Percentiles rank a stretch among this genome's conserved stretches.
phyloP scores from a whole-genome alignment of 352 stramenopile species.

The Phytophthora aleatoria region DNA sequence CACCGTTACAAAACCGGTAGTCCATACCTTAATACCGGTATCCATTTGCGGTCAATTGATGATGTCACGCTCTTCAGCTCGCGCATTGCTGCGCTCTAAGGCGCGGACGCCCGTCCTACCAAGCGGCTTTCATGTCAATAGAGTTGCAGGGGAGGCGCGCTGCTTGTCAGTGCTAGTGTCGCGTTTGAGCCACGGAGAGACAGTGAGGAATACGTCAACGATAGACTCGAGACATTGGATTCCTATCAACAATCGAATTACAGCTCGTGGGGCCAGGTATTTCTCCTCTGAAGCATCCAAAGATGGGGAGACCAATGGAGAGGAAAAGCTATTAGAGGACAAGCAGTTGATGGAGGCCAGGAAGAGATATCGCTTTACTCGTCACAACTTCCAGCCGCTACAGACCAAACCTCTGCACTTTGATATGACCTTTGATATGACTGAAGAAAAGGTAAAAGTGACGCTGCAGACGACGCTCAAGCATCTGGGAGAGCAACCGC shows the following conservation, averaged over 20 bases:
- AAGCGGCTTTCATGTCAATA: background rate
- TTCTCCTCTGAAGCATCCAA: constrained; percentile 8
- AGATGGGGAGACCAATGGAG: background rate
- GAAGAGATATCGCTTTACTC: constrained; percentile 81
- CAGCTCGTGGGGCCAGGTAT: background rate
- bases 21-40: background rate
- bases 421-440: constrained; percentile 82
- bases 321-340: background rate
- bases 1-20: no score
- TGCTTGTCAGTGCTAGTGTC: constrained; percentile 15
- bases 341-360: constrained; percentile 14
- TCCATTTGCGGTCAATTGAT: background rate
- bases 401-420: constrained; percentile 75
- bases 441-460: constrained; percentile 59
- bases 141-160: constrained; percentile 1
- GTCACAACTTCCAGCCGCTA: constrained; percentile 67
- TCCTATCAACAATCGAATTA: background rate
- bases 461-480: constrained; percentile 75
- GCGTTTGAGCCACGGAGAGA: constrained; percentile 1
- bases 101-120: background rate
- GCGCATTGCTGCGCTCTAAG: constrained; percentile 16
- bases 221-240: background rate
- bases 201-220: background rate
- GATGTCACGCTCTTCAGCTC: background rate
- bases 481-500: constrained; percentile 42